Evolutionary conservation across 2,329 filamentous ascomycete genomes (phyloP).

Genomic region (Pseudocercospora fuligena): DNA sequence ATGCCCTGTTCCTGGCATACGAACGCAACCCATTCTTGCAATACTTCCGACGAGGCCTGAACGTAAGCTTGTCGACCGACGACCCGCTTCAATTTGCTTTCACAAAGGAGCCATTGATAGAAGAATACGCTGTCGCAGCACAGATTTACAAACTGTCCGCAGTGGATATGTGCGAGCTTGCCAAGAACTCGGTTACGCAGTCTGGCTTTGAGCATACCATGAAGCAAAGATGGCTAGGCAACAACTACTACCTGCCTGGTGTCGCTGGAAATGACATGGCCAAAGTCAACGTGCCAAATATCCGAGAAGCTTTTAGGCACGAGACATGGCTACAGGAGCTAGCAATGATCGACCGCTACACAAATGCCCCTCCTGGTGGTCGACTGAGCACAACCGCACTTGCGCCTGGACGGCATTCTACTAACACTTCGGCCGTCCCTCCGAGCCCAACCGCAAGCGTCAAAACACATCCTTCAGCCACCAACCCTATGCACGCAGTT

Average conservation of each 20-base stretch:
- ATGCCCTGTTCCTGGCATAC: slow-evolving; percentile 93
- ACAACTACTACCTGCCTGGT: slow-evolving; percentile 76
- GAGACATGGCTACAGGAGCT: slow-evolving; percentile 84
- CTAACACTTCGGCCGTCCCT: slow-evolving; percentile 29
- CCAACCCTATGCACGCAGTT: slow-evolving; percentile 35
- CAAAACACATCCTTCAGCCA: slow-evolving; percentile 47
- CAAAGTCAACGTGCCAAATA: slow-evolving; percentile 95
- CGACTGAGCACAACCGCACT: slow-evolving; percentile 37
- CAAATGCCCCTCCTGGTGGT: slow-evolving; percentile 31
- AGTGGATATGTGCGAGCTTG: slow-evolving; percentile 97
- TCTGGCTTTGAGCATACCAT: slow-evolving; percentile 89
- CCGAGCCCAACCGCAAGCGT: slow-evolving; percentile 47
- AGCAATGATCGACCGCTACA: slow-evolving; percentile 66
- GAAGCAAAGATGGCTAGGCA: slow-evolving; percentile 90
- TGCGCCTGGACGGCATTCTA: slow-evolving; percentile 27
- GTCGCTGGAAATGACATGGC: slow-evolving; percentile 87
- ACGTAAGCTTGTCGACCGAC: slow-evolving; percentile 94
- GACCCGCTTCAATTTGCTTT: slow-evolving; percentile 98
- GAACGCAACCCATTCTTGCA: slow-evolving; percentile 95
- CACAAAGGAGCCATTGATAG: slow-evolving; percentile 96
- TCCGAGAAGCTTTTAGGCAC: slow-evolving; percentile 85
- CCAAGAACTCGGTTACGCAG: slow-evolving; percentile 93
- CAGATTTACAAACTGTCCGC: slow-evolving; percentile 98
- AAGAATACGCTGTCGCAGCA: slow-evolving; percentile 96
- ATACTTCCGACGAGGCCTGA: slow-evolving; percentile 93